Base-by-base conservation (phyloP, 2,329 filamentous ascomycete species). In the Parafenestella ontariensis region DNA sequence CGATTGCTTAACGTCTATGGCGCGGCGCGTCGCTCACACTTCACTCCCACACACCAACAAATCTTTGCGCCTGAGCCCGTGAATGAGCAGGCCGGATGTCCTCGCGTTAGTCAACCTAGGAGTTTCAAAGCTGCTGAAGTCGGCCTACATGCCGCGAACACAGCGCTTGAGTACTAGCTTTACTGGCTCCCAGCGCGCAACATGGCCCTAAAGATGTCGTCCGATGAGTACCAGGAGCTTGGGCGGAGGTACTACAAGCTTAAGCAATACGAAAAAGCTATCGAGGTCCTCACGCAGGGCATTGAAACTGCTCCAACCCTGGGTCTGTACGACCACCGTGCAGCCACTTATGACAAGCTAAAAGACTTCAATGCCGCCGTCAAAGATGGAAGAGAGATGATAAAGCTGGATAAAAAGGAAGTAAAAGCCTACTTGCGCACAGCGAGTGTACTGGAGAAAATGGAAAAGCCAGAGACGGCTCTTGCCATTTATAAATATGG, bases 351-450 rank as follows among this genome's bases (percentile, higher is more conserved):
- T 53, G 81, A 81, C 44, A 85, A 84, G 64, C 72, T 86, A 9
- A 75, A 75, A 15, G 71, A 84, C 54, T 76, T 81, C 54, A 76
- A 81, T 21, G 71, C 76, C 11, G 85, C 85, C 0, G 75, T 87
- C 9, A 77, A 79, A 50, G 84, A 87, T 77, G 82, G 82, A n/a
- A 81, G 81, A 57, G 75, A 76, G 18, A 85, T 86, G 76, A 85
- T 88, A 50, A 79, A 80, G 50, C 59, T 76, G 15, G 72, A 81
- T 42, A 79, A 78, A 49, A 74, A 77, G 20, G 81, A 85, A 69
- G 77, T 82, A n/a, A 80, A 80, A 53, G 85, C 85, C 8, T 87
- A 87, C 66, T 67, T 87, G 24, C 81, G 84, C 48, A 82, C 82
- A 23, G 84, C 79, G 2, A 81, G 81, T 52, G 62, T 80, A 7